Conservation (phyloP, 176 grass and related monocot genomes). For the Ampelocalamus luodianensis region DNA sequence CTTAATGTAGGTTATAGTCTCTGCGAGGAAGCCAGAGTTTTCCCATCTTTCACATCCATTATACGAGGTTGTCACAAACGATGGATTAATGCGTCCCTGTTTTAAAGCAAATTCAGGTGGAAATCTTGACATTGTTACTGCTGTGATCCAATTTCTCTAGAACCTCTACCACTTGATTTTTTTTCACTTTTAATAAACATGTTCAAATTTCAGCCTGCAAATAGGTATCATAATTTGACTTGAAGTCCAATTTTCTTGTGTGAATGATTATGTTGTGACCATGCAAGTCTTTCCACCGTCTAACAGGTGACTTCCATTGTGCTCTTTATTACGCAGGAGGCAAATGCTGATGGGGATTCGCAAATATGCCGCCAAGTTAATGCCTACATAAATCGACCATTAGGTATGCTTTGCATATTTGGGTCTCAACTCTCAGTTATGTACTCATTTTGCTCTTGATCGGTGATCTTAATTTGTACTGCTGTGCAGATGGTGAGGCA, state of each 20-base stretch:
- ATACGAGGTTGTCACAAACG: constrained; percentile 87
- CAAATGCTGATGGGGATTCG: too few relatives aligned
- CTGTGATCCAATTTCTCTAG: neutral
- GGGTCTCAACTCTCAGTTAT: too few relatives aligned
- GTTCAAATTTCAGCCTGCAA: constrained; percentile 9
- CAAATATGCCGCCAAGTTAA: too few relatives aligned
- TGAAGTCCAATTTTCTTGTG: neutral
- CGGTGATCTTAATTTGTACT: too few relatives aligned
- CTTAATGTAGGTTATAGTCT: constrained; percentile 84
- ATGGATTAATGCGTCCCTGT: constrained; percentile 93
- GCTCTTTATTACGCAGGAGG: too few relatives aligned
- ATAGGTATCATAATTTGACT: constrained; percentile 23
- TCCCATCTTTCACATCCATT: constrained; percentile 85
- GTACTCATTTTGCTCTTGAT: too few relatives aligned
- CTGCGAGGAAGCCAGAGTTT: constrained; percentile 94
- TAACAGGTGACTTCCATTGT: too few relatives aligned
- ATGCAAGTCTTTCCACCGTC: too few relatives aligned
- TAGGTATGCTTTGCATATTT: too few relatives aligned
- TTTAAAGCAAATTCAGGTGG: constrained; percentile 90
- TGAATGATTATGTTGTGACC: too few relatives aligned
- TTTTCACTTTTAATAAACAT: constrained; percentile 27
- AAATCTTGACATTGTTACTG: constrained; percentile 5
- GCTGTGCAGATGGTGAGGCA: too few relatives aligned
- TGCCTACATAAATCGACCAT: too few relatives aligned
- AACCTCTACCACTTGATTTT: constrained; percentile 16